These are phyloP conservation scores for Colletotrichum lupini DNA, from an alignment of 2,329 filamentous ascomycete genomes.

Conservation along the genomic window DNA sequence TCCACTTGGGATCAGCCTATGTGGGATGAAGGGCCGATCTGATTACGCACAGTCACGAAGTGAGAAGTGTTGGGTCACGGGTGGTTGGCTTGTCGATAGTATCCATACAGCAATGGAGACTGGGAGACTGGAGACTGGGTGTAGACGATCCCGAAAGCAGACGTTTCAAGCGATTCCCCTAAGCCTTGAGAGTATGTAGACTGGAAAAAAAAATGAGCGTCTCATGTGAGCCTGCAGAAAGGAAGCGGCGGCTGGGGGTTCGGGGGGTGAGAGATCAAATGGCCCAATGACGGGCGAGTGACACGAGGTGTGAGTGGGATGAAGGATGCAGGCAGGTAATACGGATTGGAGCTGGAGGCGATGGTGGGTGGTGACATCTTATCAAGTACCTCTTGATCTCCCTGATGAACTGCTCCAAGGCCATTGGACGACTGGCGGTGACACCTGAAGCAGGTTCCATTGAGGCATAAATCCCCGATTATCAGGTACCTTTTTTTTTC, in stretches of 20 bases:
- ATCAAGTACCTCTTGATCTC: slow-evolving; percentile 33
- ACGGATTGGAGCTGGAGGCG: slow-evolving; percentile 1
- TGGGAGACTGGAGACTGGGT: background rate
- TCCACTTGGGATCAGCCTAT: slow-evolving; percentile 15
- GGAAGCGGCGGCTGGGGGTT: background rate
- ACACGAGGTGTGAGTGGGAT: slow-evolving; percentile 6
- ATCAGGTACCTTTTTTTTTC: background rate
- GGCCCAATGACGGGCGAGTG: background rate
- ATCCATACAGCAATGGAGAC: background rate
- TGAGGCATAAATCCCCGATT: slow-evolving; percentile 22
- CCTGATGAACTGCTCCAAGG: slow-evolving; percentile 17
- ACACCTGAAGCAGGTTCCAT: slow-evolving; percentile 13
- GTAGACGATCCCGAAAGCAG: background rate
- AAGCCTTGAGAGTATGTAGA: background rate
- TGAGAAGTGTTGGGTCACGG: background rate
- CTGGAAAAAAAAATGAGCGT: background rate
- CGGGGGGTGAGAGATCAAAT: background rate
- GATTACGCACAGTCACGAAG: background rate
- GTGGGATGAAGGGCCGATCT: slow-evolving; percentile 32
- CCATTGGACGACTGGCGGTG: slow-evolving; percentile 27
- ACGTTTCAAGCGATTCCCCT: background rate
- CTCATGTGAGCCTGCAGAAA: slow-evolving; percentile 11
- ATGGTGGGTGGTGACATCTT: slow-evolving; percentile 29
- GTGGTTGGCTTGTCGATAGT: background rate
- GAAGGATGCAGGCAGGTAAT: slow-evolving; percentile 10